Conservation (phyloP, 495 filamentous ascomycete genomes). For the Penicillium steckii region DNA sequence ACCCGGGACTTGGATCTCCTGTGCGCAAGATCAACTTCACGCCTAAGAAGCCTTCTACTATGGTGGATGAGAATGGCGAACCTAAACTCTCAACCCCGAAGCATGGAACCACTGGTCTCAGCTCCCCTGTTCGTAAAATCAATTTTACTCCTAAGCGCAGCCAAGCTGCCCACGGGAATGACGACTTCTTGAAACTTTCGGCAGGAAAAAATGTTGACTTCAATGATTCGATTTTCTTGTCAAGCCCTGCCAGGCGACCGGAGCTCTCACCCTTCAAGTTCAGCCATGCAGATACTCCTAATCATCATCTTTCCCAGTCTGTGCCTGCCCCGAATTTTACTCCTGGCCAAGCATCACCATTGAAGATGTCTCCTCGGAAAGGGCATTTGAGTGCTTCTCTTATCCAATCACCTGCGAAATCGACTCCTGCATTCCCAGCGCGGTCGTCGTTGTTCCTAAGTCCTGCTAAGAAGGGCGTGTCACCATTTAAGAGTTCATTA, state of each 20-base stretch:
- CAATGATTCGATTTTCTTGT: slow-evolving; percentile 40
- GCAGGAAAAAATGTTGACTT: slow-evolving; percentile 34
- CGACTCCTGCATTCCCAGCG: slow-evolving; percentile 31
- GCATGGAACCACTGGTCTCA: slow-evolving; percentile 26
- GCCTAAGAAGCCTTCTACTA: slow-evolving; percentile 24
- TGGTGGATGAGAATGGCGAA: slow-evolving; percentile 40
- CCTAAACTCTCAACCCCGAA: slow-evolving; percentile 24
- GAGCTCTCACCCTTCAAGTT: slow-evolving; percentile 51
- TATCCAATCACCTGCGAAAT: slow-evolving; percentile 27
- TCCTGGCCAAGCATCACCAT: slow-evolving; percentile 30
- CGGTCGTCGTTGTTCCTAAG: slow-evolving; percentile 41
- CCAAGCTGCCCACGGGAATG: slow-evolving; percentile 19
- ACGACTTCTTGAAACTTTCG: slow-evolving; percentile 24
- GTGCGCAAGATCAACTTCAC: slow-evolving; percentile 44
- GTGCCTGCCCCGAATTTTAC: slow-evolving; percentile 28
- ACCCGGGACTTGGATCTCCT: slow-evolving; percentile 35
- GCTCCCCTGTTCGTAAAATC: slow-evolving; percentile 32
- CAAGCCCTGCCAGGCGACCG: slow-evolving; percentile 50
- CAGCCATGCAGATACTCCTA: slow-evolving; percentile 36
- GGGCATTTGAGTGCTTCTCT: slow-evolving; percentile 38
- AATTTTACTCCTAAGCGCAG: slow-evolving; percentile 30
- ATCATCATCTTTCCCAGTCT: slow-evolving; percentile 23
- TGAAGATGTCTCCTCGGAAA: slow-evolving; percentile 48
- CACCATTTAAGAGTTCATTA: slow-evolving; percentile 39
- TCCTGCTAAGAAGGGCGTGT: slow-evolving; percentile 41